phyloP scores from a whole-genome alignment of 495 filamentous ascomycete genomes.

The Podospora conica region DNA sequence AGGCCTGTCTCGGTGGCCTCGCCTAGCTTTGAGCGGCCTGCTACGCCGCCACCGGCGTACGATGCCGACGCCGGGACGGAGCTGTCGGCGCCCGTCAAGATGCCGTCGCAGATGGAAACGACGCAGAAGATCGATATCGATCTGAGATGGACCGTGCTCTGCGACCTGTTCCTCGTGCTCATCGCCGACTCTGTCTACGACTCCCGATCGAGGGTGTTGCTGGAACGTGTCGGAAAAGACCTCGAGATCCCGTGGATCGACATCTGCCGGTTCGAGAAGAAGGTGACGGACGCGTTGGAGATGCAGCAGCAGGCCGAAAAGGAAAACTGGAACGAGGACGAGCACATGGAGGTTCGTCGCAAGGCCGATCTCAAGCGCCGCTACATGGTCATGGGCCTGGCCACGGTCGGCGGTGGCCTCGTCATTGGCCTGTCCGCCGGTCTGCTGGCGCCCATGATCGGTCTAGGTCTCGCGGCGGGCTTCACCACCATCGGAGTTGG shows the following conservation, averaged over 20 bases:
- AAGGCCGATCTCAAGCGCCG: constrained; percentile 74
- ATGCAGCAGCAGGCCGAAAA: constrained; percentile 91
- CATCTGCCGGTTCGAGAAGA: constrained; percentile 94
- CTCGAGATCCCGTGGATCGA: constrained; percentile 85
- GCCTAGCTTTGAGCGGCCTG: constrained; percentile 31
- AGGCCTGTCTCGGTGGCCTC: constrained; percentile 21
- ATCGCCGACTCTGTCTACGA: constrained; percentile 96
- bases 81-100: constrained; percentile 62
- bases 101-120: constrained; percentile 71
- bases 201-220: constrained; percentile 73
- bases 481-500: constrained; percentile 92
- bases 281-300: constrained; percentile 91
- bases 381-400: constrained; percentile 92
- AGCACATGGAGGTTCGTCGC: constrained; percentile 82
- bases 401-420: constrained; percentile 89
- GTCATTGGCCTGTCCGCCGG: constrained; percentile 96
- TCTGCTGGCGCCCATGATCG: constrained; percentile 87
- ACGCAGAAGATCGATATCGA: constrained; percentile 90
- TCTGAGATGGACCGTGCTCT: constrained; percentile 94
- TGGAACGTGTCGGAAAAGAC: constrained; percentile 75
- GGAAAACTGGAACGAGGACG: constrained; percentile 95
- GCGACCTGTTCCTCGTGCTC: constrained; percentile 89
- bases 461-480: constrained; percentile 87
- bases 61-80: constrained; percentile 62
- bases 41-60: constrained; percentile 64